phyloP scores from a whole-genome alignment of 2,329 filamentous ascomycete genomes.

The Apiospora aurea region DNA sequence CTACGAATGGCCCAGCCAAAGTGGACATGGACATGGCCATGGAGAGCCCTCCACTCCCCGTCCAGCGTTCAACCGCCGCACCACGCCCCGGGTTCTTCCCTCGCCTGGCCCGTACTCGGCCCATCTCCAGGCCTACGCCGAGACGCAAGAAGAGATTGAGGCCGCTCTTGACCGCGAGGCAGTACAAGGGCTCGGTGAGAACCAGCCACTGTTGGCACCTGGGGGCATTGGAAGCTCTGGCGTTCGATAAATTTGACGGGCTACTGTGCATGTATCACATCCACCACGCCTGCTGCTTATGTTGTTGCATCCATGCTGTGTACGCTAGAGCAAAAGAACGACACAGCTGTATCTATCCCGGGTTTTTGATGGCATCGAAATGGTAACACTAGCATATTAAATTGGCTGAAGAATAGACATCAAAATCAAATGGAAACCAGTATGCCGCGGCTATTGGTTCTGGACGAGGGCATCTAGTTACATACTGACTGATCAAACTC shows the following conservation, averaged over 20 bases:
- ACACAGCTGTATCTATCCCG: neutral
- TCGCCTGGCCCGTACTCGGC: slow-evolving; percentile 45
- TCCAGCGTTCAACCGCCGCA: slow-evolving; percentile 42
- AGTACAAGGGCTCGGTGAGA: slow-evolving; percentile 43
- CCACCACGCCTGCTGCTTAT: neutral
- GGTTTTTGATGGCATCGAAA: neutral
- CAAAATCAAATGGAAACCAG: neutral
- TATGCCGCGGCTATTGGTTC: neutral
- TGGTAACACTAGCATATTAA: neutral
- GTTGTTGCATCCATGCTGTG: neutral
- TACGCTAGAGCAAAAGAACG: neutral
- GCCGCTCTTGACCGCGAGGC: slow-evolving; percentile 43
- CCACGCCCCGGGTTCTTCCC: slow-evolving; percentile 42
- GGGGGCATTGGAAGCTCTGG: slow-evolving; percentile 44
- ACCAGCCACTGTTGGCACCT: slow-evolving; percentile 44
- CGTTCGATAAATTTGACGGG: slow-evolving; percentile 34
- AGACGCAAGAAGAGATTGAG: slow-evolving; percentile 45
- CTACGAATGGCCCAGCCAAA: slow-evolving; percentile 62
- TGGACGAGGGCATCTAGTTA: neutral
- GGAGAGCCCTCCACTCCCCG: slow-evolving; percentile 34
- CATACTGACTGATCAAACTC: neutral
- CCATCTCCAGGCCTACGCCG: slow-evolving; percentile 44
- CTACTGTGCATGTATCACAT: neutral
- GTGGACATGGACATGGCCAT: slow-evolving; percentile 26
- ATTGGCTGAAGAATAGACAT: neutral